These are phyloP conservation scores for Arthrocladium fulminans DNA, from an alignment of 2,329 filamentous ascomycete species.

Conservation along the genomic window DNA sequence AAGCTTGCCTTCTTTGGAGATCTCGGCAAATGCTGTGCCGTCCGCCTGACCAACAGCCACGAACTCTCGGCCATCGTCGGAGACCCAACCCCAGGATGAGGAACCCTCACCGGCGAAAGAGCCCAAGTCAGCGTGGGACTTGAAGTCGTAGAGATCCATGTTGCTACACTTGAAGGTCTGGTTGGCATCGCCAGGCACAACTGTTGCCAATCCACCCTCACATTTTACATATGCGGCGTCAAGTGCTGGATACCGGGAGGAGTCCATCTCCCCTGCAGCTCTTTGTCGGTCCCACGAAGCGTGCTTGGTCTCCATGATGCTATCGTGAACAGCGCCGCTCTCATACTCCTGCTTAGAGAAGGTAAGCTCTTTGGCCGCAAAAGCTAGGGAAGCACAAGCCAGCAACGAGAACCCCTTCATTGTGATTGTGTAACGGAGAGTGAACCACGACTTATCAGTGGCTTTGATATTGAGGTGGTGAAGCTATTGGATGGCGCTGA, in stretches of 20 bases:
- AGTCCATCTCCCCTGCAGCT: slow-evolving; percentile 9
- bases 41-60: slow-evolving; percentile 43
- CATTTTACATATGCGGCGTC: slow-evolving; percentile 25
- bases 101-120: slow-evolving; percentile 14
- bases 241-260: slow-evolving; percentile 10
- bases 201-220: slow-evolving; percentile 36
- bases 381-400: background rate
- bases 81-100: slow-evolving; percentile 41
- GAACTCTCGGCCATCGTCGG: slow-evolving; percentile 41
- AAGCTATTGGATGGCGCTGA: background rate
- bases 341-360: slow-evolving; percentile 11
- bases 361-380: background rate
- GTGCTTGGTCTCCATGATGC: slow-evolving; percentile 12
- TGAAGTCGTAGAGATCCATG: slow-evolving; percentile 20
- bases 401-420: slow-evolving; percentile 5
- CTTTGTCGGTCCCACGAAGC: slow-evolving; percentile 10
- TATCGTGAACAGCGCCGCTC: slow-evolving; percentile 12
- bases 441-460: background rate
- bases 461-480: background rate
- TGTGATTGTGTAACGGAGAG: background rate
- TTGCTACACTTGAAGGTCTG: slow-evolving; percentile 39
- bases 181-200: slow-evolving; percentile 37
- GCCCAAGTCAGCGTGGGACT: slow-evolving; percentile 17
- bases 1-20: slow-evolving; percentile 37
- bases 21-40: slow-evolving; percentile 44